Conservation (phyloP, 2,329 filamentous ascomycete species). For the Fusarium devonianum region DNA sequence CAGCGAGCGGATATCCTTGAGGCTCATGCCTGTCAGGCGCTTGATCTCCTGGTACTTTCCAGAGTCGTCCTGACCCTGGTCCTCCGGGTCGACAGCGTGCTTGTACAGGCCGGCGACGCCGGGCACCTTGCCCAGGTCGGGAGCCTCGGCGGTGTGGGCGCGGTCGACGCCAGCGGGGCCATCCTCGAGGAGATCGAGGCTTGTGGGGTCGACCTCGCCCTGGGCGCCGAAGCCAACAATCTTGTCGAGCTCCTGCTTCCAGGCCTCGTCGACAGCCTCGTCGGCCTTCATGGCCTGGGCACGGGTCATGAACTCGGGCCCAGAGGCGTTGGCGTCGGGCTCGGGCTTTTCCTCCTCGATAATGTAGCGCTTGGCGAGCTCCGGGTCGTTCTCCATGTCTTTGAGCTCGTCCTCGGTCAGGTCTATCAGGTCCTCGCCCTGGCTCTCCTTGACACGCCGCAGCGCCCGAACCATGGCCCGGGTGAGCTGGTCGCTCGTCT, state of each 20-base stretch:
- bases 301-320: conserved; percentile 43
- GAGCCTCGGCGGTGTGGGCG: conserved; percentile 54
- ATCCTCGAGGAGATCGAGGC: conserved; percentile 48
- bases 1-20: conserved; percentile 62
- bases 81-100: conserved; percentile 56
- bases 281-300: conserved; percentile 49
- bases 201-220: conserved; percentile 44
- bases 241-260: conserved; percentile 49
- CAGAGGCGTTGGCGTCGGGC: conserved; percentile 36
- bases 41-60: conserved; percentile 61
- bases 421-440: conserved; percentile 54
- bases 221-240: conserved; percentile 44
- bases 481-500: conserved; percentile 52
- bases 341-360: conserved; percentile 42
- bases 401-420: conserved; percentile 59
- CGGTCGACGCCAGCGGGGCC: conserved; percentile 47
- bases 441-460: conserved; percentile 52
- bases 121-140: conserved; percentile 59
- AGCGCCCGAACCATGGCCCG: conserved; percentile 52
- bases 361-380: conserved; percentile 50
- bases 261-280: conserved; percentile 47
- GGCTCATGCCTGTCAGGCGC: conserved; percentile 61
- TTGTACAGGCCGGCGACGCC: conserved; percentile 62
- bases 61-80: conserved; percentile 58
- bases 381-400: conserved; percentile 50